Base-by-base conservation (phyloP, 2,329 filamentous ascomycete genomes). In the Penicillium sp. region DNA sequence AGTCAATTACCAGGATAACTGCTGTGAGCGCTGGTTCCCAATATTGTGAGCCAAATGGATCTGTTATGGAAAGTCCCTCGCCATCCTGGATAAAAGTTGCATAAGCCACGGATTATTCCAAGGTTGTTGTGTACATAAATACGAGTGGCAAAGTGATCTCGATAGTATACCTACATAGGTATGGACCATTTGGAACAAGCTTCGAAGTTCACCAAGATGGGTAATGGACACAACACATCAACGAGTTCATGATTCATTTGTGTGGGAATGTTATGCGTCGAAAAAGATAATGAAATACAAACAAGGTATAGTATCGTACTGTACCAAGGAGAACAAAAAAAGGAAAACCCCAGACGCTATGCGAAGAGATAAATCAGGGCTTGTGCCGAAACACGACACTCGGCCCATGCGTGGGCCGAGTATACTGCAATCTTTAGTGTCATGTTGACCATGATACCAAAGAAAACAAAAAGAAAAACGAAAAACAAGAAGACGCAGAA, bases 281-380 rank as follows among this genome's bases (percentile, higher is more conserved):
- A 24, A 46, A 43, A 43, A 43, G 35, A 37, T 26, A 37, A 34
- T 57, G 57, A 53, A 29, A 61, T 53, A 60, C 62, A 65, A 44
- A 51, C 57, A 42, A 50, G 11, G 42, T 52, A 50, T 48, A 44
- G 50, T 48, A 55, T 39, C 34, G 56, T 38, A 29, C 45, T 22
- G 34, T 38, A 55, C 31, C 43, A 47, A 47, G 55, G 32, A 43
- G 43, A 57, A 58, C 50, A 65, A 34, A 48, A 56, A 56, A 61
- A 64, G 50, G 38, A 63, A 64, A 69, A 71, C 69, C 70, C 69
- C 71, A 66, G 63, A 64, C 70, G 71, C 71, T 73, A 73, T 73
- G 71, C 71, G 64, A 70, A 66, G 60, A 62, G 61, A 62, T 49
- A 69, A 69, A 69, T 64, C 60, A 69, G 67, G 63, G 58, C 61